A percentile compares a stretch with the other conserved stretches of the same genome.
These are phyloP conservation scores for Trichoderma lentiforme DNA, from an alignment of 2,329 filamentous ascomycete species.

Conservation along the genomic window DNA sequence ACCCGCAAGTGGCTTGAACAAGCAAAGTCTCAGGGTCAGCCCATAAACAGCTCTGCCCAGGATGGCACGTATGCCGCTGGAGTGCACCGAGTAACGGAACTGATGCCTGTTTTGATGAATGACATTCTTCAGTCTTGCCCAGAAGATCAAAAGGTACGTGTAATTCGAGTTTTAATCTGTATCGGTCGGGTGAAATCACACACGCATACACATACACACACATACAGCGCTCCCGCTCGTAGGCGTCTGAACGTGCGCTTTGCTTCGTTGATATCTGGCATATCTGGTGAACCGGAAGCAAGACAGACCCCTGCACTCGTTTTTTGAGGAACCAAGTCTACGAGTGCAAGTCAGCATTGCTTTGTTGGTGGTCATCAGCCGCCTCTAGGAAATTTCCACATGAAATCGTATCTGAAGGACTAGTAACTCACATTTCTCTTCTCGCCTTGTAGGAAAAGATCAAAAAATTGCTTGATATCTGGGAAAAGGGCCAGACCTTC, in stretches of 20 bases:
- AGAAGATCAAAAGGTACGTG: slow-evolving; percentile 94
- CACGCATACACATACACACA: background rate
- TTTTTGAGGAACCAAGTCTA: background rate
- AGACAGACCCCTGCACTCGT: background rate
- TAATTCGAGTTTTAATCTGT: slow-evolving; percentile 21
- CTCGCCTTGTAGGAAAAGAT: slow-evolving; percentile 79
- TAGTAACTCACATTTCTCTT: slow-evolving; percentile 40
- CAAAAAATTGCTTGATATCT: slow-evolving; percentile 89
- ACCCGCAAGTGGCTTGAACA: slow-evolving; percentile 98
- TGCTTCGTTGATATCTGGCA: slow-evolving; percentile 3
- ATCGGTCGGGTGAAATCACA: slow-evolving; percentile 8
- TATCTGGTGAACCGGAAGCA: slow-evolving; percentile 1
- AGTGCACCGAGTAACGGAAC: slow-evolving; percentile 92
- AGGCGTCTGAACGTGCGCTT: slow-evolving; percentile 15
- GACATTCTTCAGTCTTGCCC: slow-evolving; percentile 88
- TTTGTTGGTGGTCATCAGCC: slow-evolving; percentile 23
- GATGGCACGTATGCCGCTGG: slow-evolving; percentile 94
- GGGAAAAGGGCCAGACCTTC: slow-evolving; percentile 94
- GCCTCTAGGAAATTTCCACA: slow-evolving; percentile 2
- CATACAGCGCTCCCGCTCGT: slow-evolving; percentile 16
- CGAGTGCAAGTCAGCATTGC: slow-evolving; percentile 24
- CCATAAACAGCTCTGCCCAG: slow-evolving; percentile 73
- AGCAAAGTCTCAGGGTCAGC: slow-evolving; percentile 80
- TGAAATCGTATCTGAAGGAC: slow-evolving; percentile 24
- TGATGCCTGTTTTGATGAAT: slow-evolving; percentile 91